Evolutionary conservation across 2,329 filamentous ascomycete genomes (phyloP).

Genomic region (Corniculantispora saksenae): DNA sequence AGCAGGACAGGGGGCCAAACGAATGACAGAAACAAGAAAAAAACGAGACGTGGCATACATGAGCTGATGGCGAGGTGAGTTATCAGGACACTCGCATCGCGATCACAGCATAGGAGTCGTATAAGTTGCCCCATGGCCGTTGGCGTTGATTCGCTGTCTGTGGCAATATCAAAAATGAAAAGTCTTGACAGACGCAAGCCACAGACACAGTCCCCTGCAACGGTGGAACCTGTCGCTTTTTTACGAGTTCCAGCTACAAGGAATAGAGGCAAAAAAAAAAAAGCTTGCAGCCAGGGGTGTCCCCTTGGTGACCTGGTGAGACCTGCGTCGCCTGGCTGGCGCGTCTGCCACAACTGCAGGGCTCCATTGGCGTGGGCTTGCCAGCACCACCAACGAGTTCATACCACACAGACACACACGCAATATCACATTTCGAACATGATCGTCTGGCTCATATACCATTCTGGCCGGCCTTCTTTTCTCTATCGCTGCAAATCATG

Average conservation of each 20-base stretch:
- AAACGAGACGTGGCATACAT: too few relatives aligned
- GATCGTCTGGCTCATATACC: neutral
- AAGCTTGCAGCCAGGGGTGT: neutral
- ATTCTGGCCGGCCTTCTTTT: neutral
- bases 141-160: too few relatives aligned
- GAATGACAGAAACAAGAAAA: too few relatives aligned
- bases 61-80: too few relatives aligned
- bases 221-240: neutral
- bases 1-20: too few relatives aligned
- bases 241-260: neutral
- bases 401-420: constrained; percentile 11
- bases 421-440: neutral
- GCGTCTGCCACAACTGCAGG: constrained; percentile 13
- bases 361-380: constrained; percentile 7
- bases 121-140: too few relatives aligned
- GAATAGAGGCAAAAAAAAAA: neutral
- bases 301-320: neutral
- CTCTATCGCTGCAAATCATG: neutral
- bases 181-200: constrained; percentile 2
- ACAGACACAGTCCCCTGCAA: neutral
- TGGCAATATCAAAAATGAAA: neutral
- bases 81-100: neutral
- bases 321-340: neutral
- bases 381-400: neutral
- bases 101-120: neutral